These are phyloP conservation scores for Coemansia umbellata DNA, from an alignment of 192 early-diverging fungal genomes.

Conservation along the genomic window DNA sequence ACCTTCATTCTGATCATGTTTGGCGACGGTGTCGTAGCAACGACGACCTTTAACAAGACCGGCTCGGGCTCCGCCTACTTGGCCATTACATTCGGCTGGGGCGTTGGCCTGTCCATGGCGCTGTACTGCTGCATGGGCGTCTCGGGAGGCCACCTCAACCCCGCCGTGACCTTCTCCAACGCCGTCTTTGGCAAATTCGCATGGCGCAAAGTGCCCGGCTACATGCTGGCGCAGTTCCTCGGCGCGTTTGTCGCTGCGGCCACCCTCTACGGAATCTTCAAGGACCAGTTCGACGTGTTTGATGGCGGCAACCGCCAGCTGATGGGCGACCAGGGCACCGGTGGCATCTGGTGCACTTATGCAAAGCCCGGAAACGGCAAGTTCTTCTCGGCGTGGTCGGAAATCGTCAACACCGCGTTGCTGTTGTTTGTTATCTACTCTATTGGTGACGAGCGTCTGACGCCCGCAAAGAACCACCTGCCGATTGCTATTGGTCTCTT, in stretches of 20 bases:
- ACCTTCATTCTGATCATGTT: constrained; percentile 65
- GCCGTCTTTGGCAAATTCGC: constrained; percentile 66
- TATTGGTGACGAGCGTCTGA: constrained; percentile 58
- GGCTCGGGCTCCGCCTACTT: constrained; percentile 49
- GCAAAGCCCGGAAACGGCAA: constrained; percentile 54
- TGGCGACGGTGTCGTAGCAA: constrained; percentile 63
- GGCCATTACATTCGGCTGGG: constrained; percentile 60
- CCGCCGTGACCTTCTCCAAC: constrained; percentile 67
- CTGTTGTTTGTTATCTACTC: constrained; percentile 62
- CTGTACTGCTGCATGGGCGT: constrained; percentile 61
- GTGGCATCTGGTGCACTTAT: constrained; percentile 64
- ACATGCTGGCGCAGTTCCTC: constrained; percentile 61
- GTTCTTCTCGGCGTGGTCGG: constrained; percentile 56
- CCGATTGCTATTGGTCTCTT: constrained; percentile 61
- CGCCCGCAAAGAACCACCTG: constrained; percentile 52
- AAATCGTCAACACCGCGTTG: constrained; percentile 66
- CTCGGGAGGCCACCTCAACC: constrained; percentile 76
- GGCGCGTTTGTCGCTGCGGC: constrained; percentile 71
- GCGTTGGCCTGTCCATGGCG: constrained; percentile 60
- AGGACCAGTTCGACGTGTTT: constrained; percentile 55
- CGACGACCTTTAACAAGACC: constrained; percentile 37
- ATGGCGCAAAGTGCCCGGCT: constrained; percentile 63
- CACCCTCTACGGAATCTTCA: constrained; percentile 62
- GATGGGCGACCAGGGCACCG: constrained; percentile 52
- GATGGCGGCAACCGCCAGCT: constrained; percentile 53